These are phyloP conservation scores for Cercospora brassicicola DNA, from an alignment of 2,329 filamentous ascomycete genomes.

Conservation along the genomic window DNA sequence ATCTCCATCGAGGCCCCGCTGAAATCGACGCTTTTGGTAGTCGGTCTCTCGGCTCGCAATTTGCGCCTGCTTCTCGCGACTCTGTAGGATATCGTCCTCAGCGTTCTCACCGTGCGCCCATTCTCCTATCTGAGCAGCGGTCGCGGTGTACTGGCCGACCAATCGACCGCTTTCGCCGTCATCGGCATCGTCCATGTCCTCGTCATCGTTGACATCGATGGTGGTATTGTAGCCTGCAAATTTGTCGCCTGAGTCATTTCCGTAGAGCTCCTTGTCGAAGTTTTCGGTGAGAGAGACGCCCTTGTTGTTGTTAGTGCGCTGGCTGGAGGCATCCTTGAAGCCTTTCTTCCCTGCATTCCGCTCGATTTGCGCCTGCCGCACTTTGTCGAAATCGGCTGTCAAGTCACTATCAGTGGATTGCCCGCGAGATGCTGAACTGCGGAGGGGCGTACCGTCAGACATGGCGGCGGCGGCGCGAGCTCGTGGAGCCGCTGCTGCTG, in stretches of 20 bases:
- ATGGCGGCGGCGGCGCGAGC: slow-evolving; percentile 22
- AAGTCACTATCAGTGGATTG: background rate
- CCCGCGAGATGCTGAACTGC: background rate
- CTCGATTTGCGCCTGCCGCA: slow-evolving; percentile 87
- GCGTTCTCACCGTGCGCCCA: slow-evolving; percentile 86
- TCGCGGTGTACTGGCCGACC: slow-evolving; percentile 94
- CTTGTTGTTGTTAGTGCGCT: slow-evolving; percentile 75
- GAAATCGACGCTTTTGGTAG: slow-evolving; percentile 93
- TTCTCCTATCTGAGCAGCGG: slow-evolving; percentile 87
- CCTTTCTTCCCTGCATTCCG: slow-evolving; percentile 83
- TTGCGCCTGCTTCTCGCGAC: slow-evolving; percentile 82
- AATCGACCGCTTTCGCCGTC: slow-evolving; percentile 65
- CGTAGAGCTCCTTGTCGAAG: slow-evolving; percentile 87
- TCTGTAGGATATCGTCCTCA: slow-evolving; percentile 86
- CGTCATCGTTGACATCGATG: slow-evolving; percentile 74
- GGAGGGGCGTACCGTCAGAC: slow-evolving; percentile 23
- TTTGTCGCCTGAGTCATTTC: slow-evolving; percentile 69
- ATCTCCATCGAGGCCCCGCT: slow-evolving; percentile 74
- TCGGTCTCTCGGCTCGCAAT: slow-evolving; percentile 93
- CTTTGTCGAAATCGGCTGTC: slow-evolving; percentile 76
- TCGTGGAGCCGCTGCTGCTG: slow-evolving; percentile 13
- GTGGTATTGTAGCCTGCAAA: slow-evolving; percentile 90
- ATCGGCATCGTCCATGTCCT: slow-evolving; percentile 71
- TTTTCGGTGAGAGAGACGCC: slow-evolving; percentile 89
- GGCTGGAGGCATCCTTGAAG: slow-evolving; percentile 73